Evolutionary conservation across 73 alveolate genomes (phyloP), one percentile per base, ranked within the genome.

Genomic region (Paramecium octaurelia): DNA sequence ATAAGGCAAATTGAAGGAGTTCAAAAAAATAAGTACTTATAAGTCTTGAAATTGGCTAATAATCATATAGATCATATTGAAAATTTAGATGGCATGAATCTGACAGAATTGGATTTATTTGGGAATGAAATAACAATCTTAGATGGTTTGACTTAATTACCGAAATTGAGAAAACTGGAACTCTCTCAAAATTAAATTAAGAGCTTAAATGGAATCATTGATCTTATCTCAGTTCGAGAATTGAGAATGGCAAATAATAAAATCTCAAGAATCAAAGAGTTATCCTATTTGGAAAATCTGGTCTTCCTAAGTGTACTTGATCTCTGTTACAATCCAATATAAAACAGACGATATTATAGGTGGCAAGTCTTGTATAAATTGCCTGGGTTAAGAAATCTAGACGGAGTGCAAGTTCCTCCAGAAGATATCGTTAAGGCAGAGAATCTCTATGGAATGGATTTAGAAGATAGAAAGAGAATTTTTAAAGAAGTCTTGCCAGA

Each of bases 371-470:
- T 97, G 23, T 98, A 94, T 94, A 96, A 96, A 58, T 93, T 98
- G 20, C 99, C 99, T 8, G 96, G 98, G 86, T 86, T 98, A 44
- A 95, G 99, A 92, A 75, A 50, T 31, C 96, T 98, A 20, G 99
- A 98, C 87, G 99, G 99, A 4, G 98, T 88, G 27, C 94, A 90
- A 24, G 95, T 97, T 1, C 59, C 97, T 16, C 95, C 97, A 60
- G 99, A 96, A 84, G 99, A 98, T 75, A 97, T 97, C 76, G 96
- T 98, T 46, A 97, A 98, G 77, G 99, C 99, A 6, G 99, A 98
- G 85, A 98, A 96, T 86, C 86, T 97, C 70, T 98, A 96, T 87
- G 99, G 99, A 10, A 94, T 96, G 60, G 99, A 97, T 88, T 85
- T 97, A 68, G 95, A 95, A 43, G 98, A 96, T 86, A 95, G 99